Conservation (phyloP, 169 alveolate genomes). For the Plasmodium gonderi region DNA sequence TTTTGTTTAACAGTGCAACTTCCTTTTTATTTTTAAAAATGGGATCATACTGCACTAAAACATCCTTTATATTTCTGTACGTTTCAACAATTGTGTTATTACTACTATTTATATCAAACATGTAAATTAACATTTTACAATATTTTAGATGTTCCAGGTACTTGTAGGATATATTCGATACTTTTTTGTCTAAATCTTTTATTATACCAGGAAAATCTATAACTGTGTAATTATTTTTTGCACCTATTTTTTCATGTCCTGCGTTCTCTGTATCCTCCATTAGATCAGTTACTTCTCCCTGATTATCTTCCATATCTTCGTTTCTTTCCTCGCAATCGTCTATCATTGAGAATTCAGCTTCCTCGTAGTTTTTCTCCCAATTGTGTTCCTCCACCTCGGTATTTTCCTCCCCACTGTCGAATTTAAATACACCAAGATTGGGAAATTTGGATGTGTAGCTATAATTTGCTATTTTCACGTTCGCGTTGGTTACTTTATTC, state of each 20-base stretch:
- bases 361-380: neutral
- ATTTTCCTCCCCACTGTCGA: neutral
- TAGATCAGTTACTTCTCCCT: neutral
- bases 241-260: neutral
- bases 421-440: slow-evolving; percentile 44
- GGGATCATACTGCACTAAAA: slow-evolving; percentile 39
- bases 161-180: slow-evolving; percentile 39
- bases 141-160: slow-evolving; percentile 61
- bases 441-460: slow-evolving; percentile 75
- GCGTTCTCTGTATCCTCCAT: neutral
- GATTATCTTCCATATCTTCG: neutral
- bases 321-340: neutral
- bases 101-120: slow-evolving; percentile 63
- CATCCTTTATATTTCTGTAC: slow-evolving; percentile 52
- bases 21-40: slow-evolving; percentile 29
- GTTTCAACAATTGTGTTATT: slow-evolving; percentile 19
- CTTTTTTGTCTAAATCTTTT: slow-evolving; percentile 46
- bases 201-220: slow-evolving; percentile 73
- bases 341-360: too few species aligned
- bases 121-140: slow-evolving; percentile 59
- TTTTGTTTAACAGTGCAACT: slow-evolving; percentile 76
- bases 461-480: slow-evolving; percentile 72
- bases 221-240: slow-evolving; percentile 41
- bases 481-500: slow-evolving; percentile 58
- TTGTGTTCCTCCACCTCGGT: neutral